These are phyloP conservation scores for Xylogone sp. DNA, from an alignment of 2,329 filamentous ascomycete genomes.

Conservation along the genomic window DNA sequence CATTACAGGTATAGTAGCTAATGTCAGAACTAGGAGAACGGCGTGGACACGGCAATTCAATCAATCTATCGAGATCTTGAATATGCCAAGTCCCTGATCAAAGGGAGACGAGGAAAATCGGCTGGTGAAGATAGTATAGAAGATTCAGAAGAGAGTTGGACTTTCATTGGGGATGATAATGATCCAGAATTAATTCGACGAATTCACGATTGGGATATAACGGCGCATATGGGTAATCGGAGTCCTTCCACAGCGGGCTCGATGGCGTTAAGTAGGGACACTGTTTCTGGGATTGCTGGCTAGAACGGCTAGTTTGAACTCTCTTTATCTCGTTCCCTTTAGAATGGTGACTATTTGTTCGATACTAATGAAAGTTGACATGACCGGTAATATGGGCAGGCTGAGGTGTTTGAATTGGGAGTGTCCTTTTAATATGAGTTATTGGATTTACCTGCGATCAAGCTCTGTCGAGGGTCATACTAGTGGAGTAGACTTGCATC, in stretches of 20 bases:
- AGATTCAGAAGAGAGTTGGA: constrained; percentile 83
- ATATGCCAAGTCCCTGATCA: constrained; percentile 82
- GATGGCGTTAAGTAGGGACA: not conserved
- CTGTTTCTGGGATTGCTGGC: not conserved
- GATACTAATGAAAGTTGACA: not conserved
- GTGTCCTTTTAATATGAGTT: not conserved
- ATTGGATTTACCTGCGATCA: not conserved
- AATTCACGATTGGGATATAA: constrained; percentile 27
- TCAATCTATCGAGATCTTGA: constrained; percentile 93
- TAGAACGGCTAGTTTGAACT: not conserved
- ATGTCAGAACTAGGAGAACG: constrained; percentile 66
- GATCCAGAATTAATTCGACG: constrained; percentile 26
- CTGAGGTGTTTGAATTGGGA: not conserved
- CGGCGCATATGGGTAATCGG: constrained; percentile 10
- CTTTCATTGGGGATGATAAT: constrained; percentile 63
- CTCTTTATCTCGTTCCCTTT: not conserved
- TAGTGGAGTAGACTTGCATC: not conserved
- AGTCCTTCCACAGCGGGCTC: not conserved
- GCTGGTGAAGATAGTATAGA: constrained; percentile 49
- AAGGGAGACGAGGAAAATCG: constrained; percentile 54
- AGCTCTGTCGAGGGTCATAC: not conserved
- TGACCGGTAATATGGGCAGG: not conserved
- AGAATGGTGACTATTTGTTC: not conserved
- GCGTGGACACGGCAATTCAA: constrained; percentile 86
- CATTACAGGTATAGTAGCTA: constrained; percentile 14